Conservation (phyloP, 1,284 basidiomycete species). For the Microbotryum saponariae region DNA sequence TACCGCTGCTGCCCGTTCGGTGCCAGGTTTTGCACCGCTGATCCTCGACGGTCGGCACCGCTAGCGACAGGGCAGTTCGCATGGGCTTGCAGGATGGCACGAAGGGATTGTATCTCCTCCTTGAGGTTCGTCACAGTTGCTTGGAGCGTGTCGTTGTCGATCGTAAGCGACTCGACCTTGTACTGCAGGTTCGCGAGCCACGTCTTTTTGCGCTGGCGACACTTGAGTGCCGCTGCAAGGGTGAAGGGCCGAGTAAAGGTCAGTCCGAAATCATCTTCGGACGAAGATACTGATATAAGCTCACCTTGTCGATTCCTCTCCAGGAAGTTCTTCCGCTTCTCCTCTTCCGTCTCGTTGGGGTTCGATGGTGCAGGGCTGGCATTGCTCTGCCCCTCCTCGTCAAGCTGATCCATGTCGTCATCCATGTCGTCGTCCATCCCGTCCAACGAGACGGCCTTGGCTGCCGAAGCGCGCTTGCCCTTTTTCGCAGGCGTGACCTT, state of each 20-base stretch:
- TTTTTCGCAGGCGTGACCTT: not conserved
- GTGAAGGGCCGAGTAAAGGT: constrained; percentile 7
- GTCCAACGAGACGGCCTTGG: constrained; percentile 26
- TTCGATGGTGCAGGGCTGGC: constrained; percentile 11
- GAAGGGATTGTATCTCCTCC: constrained; percentile 54
- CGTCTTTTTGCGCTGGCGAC: constrained; percentile 95
- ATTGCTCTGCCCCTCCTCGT: constrained; percentile 2
- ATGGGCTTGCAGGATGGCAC: constrained; percentile 42
- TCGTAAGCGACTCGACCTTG: constrained; percentile 79
- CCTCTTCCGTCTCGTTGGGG: constrained; percentile 91
- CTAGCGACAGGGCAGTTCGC: constrained; percentile 33
- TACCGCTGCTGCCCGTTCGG: constrained; percentile 4
- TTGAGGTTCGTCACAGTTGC: constrained; percentile 47
- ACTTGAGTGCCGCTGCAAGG: constrained; percentile 81
- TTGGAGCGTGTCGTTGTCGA: constrained; percentile 87
- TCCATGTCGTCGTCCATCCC: constrained; percentile 48
- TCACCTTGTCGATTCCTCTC: constrained; percentile 89
- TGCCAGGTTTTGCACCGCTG: not conserved
- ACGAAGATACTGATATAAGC: constrained; percentile 25
- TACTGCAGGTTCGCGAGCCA: constrained; percentile 89
- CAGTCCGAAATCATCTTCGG: not conserved
- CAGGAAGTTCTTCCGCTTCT: constrained; percentile 86
- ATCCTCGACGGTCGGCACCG: not conserved
- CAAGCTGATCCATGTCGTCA: constrained; percentile 39
- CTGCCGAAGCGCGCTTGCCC: constrained; percentile 6